These are phyloP conservation scores for Aspergillus haitiensis DNA, from an alignment of 495 filamentous ascomycete species.

Conservation along the genomic window DNA sequence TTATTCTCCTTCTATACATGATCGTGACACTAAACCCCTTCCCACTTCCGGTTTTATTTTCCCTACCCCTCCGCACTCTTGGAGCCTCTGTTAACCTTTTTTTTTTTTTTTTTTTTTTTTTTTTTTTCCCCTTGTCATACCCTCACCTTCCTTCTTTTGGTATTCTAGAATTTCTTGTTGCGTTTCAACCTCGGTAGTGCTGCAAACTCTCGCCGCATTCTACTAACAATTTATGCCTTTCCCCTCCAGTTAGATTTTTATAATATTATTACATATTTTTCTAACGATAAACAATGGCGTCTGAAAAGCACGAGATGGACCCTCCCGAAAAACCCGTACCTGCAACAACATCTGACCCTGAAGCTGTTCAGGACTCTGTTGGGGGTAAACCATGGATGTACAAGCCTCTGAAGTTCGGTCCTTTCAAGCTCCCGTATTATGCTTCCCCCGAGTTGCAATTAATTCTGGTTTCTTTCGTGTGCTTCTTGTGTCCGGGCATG, in stretches of 20 bases:
- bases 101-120: neutral
- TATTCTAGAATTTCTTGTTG: neutral
- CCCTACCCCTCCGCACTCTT: neutral
- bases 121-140: neutral
- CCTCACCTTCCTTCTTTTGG: neutral
- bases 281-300: slow-evolving; percentile 11
- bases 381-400: slow-evolving; percentile 64
- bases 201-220: neutral
- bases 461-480: slow-evolving; percentile 75
- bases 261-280: neutral
- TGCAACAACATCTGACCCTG: slow-evolving; percentile 28
- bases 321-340: slow-evolving; percentile 24
- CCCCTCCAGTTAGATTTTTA: too few relatives aligned
- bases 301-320: slow-evolving; percentile 11
- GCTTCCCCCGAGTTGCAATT: slow-evolving; percentile 75
- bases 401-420: slow-evolving; percentile 57
- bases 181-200: slow-evolving; percentile 1
- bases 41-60: neutral
- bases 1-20: neutral
- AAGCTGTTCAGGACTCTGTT: slow-evolving; percentile 30
- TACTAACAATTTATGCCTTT: neutral
- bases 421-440: slow-evolving; percentile 63
- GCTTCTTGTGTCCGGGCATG: slow-evolving; percentile 87
- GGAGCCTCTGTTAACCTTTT: neutral
- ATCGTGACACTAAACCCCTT: neutral